Conservation (phyloP, 768 basidiomycete genomes). For the Collybia mongolica region DNA sequence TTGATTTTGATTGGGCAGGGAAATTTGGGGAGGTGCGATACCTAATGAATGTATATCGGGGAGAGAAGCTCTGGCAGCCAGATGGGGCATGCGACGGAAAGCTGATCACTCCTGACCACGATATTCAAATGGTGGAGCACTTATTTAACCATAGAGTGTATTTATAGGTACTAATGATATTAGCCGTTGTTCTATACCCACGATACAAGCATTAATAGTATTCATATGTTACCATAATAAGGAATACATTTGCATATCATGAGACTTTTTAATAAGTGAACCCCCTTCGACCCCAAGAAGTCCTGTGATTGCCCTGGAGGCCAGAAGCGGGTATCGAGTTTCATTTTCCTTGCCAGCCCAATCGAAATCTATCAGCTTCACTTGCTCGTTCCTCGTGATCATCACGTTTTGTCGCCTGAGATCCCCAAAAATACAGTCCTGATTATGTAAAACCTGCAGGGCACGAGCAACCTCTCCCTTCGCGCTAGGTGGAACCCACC, state of each 20-base stretch:
- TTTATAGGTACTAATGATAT: too few species aligned
- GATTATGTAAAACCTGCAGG: slow-evolving; percentile 1
- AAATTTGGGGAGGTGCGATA: slow-evolving; percentile 17
- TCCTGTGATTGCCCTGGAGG: background rate
- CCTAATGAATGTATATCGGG: slow-evolving; percentile 3
- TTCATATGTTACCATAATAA: slow-evolving; percentile 1
- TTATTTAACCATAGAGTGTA: too few species aligned
- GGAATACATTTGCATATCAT: slow-evolving; percentile 1
- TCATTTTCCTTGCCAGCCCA: slow-evolving; percentile 3
- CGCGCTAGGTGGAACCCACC: background rate
- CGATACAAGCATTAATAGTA: too few species aligned
- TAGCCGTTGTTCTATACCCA: too few species aligned
- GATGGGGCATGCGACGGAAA: background rate
- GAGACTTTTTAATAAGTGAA: background rate
- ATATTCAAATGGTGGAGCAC: slow-evolving; percentile 2
- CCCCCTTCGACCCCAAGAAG: background rate
- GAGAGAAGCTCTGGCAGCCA: background rate
- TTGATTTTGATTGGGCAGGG: slow-evolving; percentile 29
- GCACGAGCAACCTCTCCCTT: slow-evolving; percentile 2
- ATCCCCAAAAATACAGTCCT: slow-evolving; percentile 4
- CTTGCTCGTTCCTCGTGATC: background rate
- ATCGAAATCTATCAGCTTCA: background rate
- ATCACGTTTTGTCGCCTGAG: background rate
- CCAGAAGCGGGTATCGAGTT: slow-evolving; percentile 2
- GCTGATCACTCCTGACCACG: background rate